A percentile compares a stretch with the other conserved stretches of the same genome.
Evolutionary conservation across 2,329 filamentous ascomycete genomes (phyloP).

Genomic region (Fusarium xyrophilum): DNA sequence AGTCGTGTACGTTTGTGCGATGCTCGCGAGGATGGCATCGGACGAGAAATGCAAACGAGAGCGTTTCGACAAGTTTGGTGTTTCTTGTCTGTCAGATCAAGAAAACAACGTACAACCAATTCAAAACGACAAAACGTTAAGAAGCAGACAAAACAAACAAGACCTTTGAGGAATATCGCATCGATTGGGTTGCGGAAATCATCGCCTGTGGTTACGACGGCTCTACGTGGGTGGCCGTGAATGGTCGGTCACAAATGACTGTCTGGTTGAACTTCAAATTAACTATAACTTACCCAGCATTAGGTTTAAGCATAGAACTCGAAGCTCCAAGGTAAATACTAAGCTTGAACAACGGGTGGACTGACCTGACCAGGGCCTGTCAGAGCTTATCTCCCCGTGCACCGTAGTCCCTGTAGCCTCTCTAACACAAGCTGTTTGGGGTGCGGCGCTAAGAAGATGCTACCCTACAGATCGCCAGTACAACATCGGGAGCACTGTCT

Average conservation of each 20-base stretch:
- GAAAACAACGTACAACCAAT: not conserved
- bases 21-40: not conserved
- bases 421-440: constrained; percentile 20
- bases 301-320: constrained; percentile 8
- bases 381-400: constrained; percentile 3
- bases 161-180: not conserved
- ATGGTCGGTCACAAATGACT: not conserved
- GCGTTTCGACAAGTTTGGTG: constrained; percentile 18
- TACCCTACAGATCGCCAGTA: constrained; percentile 13
- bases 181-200: not conserved
- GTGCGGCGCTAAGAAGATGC: not conserved
- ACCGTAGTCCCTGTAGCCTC: not conserved
- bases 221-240: not conserved
- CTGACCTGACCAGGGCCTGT: constrained; percentile 1
- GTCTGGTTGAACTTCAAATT: not conserved
- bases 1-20: not conserved
- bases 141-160: not conserved
- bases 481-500: not conserved
- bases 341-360: constrained; percentile 8
- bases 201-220: not conserved
- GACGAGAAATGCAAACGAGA: constrained; percentile 7
- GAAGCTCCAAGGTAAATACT: not conserved
- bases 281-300: not conserved
- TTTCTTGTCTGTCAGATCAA: constrained; percentile 2
- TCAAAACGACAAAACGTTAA: not conserved